These are phyloP conservation scores for Grosmannia huntii DNA, from an alignment of 2,329 filamentous ascomycete species.

Conservation along the genomic window DNA sequence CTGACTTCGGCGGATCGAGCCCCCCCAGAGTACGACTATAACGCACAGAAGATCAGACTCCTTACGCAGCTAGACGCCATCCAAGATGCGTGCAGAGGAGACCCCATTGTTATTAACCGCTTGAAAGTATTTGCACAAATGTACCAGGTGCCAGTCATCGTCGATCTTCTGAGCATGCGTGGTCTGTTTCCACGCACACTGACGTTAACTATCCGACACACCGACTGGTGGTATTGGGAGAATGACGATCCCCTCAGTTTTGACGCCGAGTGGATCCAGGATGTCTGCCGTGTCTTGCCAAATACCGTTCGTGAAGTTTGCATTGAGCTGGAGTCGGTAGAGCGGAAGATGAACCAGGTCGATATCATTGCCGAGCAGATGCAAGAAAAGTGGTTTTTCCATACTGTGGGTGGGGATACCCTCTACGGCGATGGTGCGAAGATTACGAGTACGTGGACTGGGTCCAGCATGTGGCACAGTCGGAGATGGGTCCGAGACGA, in stretches of 20 bases:
- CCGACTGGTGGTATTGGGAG: conserved; percentile 37
- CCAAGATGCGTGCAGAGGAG: conserved; percentile 10
- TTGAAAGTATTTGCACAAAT: conserved; percentile 31
- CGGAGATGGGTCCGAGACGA: conserved; percentile 30
- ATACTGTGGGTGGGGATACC: conserved; percentile 17
- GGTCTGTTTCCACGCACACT: conserved; percentile 23
- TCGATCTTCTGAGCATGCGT: conserved; percentile 15
- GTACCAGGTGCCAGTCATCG: conserved; percentile 23
- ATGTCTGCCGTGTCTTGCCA: conserved; percentile 15
- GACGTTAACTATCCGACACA: conserved; percentile 33
- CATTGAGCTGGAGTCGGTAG: conserved; percentile 34
- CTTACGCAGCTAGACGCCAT: conserved; percentile 10
- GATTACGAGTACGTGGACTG: conserved; percentile 27
- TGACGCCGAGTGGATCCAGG: conserved; percentile 23
- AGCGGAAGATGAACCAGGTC: conserved; percentile 30
- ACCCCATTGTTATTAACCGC: conserved; percentile 13
- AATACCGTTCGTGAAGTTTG: conserved; percentile 23
- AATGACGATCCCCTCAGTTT: conserved; percentile 22
- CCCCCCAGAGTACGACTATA: conserved; percentile 15
- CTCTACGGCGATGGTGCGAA: conserved; percentile 19
- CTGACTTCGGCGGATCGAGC: conserved; percentile 18
- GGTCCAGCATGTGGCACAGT: conserved; percentile 27
- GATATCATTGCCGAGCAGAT: conserved; percentile 27
- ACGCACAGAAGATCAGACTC: not conserved
- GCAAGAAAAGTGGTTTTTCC: conserved; percentile 22